Base-by-base conservation (phyloP, 2,329 filamentous ascomycete genomes). In the Botryosphaeria dothidea region DNA sequence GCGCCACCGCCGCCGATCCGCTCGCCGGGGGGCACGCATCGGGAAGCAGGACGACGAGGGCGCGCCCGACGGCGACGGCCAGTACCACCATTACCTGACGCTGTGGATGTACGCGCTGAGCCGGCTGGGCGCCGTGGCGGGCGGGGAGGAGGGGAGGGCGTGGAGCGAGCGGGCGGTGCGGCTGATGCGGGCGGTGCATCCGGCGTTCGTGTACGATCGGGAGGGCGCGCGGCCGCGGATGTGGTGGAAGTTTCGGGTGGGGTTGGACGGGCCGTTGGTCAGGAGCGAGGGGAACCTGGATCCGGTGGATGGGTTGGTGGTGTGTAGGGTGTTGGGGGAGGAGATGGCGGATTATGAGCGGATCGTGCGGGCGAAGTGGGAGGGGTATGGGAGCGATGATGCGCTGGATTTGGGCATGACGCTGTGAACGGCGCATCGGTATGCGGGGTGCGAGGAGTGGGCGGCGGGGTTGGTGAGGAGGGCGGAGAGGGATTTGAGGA, bases 41-140 rank as follows among this genome's bases (percentile, higher is more conserved):
- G 86, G 86, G 27, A 88, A 88, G 71, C 67, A 79, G 13, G 76
- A 82, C 2, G 84, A 82, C 2, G 84, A 77, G 13, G 63, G 67
- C 0, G 85, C 85, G 0, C 70, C 76, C 1, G 85, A 88, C 61
- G 78, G 81, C 7, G 86, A 88, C 71, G 85, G 86, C 2, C 86
- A 88, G 71, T 88, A 88, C 66, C 84, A 87, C 68, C 86, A 88
- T 69, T 88, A 88, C 67, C 76, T 88, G 21, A 87, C 85, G 0
- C 70, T 87, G 4, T 88, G 86, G 86, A 87, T 88, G 85, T 87
- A 87, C 70, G 85, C 85, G 1, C 77, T 88, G 4, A 86, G 86
- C 69, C 78, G 86, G 1, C 75, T 86, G 45, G 78, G 66, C 82
- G 38, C 85, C 83, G 2, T 51, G 25, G 46, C 46, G 46, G 21